Base-by-base conservation (phyloP, 768 basidiomycete species). In the Baorangia bicolor region DNA sequence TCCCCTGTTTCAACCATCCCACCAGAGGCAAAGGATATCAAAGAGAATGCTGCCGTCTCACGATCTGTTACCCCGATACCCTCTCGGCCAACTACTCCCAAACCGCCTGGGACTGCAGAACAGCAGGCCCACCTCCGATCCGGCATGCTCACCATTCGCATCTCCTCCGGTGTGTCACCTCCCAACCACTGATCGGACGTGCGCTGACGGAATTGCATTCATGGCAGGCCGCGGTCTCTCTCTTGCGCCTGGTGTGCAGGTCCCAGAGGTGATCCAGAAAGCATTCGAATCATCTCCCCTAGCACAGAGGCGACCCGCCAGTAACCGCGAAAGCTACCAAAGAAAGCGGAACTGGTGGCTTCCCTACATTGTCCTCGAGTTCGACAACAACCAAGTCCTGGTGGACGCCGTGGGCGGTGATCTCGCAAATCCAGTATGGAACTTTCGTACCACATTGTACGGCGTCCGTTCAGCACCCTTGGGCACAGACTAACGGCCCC, bases 321-420 rank as follows among this genome's bases (percentile, higher is more conserved):
- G 85, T 72, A 88, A 92, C 70, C 82, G 95, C 42, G 96, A 98
- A 64, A 94, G 91, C 67, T 76, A 95, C 70, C 94, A 96, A 70
- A 82, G 97, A 61, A 92, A 87, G 72, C 92, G 94, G 56, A 89
- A 87, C 73, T 88, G 89, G 88, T 94, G 90, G 91, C 81, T 99
- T 34, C 97, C 97, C 28, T 98, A 90, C 64, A 90, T 98, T 69
- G 97, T 98, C 39, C 86, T 99, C 63, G 95, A 98, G 75, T 96
- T 95, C 77, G 91, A 94, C 76, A 94, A 93, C 80, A 98, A 98
- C 73, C 95, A 98, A 72, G 87, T 98, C 64, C 76, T 99, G 61
- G 88, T 98, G 53, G 96, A 98, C 76, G 94, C 95, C 12, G 81
- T 98, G 66, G 94, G 92, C 10, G 97, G 96, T n/a, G 93, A 98